Evolutionary conservation across 2,329 filamentous ascomycete genomes (phyloP), one percentile per base, ranked within the genome.

Genomic region (Microdochium nivale): DNA sequence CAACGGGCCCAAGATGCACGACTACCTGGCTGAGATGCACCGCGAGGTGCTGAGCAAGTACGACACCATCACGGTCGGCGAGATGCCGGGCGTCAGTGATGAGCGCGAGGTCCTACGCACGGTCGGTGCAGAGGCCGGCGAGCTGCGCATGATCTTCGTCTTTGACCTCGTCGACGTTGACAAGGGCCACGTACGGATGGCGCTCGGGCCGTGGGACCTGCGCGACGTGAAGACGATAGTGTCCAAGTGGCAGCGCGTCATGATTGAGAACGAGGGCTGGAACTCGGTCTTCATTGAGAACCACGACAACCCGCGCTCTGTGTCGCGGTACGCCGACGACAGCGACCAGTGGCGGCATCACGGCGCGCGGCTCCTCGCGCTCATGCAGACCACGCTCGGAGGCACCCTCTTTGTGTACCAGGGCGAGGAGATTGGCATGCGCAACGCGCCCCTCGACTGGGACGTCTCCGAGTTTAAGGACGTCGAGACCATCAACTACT

Each of bases 131-230:
- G 66, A 74, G 25, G 77, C 79, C 51, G 75, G 76, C 53, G 78
- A 86, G 63, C 67, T 88, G 48, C 78, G 81, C 61, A 88, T 87
- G 84, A 80, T 86, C 1, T 87, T 88, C 65, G 80, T 83, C 57
- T 83, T 84, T 55, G 79, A 83, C 56, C 75, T 83, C 11, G 81
- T 87, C 8, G 77, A 84, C 59, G 69, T 85, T 16, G 84, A 79
- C 5, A 71, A 74, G 51, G 76, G 74, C 23, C 63, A 70, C 47
- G 56, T 64, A 8, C 54, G 79, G 52, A 62, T 69, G 59, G 65
- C 74, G 0, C 68, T 76, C 48, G 78, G 76, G 55, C 78, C 80
- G 2, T 76, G 65, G 62, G 65, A 66, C 13, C 56, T 74, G 3
- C 60, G 65, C 3, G 63, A 70, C 23, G 58, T 76, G 56, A 70